Evolutionary conservation across 1,139 yeast genomes (phyloP), one percentile per base, ranked within the genome.

Genomic region (Scheffersomyces cryptocercus): DNA sequence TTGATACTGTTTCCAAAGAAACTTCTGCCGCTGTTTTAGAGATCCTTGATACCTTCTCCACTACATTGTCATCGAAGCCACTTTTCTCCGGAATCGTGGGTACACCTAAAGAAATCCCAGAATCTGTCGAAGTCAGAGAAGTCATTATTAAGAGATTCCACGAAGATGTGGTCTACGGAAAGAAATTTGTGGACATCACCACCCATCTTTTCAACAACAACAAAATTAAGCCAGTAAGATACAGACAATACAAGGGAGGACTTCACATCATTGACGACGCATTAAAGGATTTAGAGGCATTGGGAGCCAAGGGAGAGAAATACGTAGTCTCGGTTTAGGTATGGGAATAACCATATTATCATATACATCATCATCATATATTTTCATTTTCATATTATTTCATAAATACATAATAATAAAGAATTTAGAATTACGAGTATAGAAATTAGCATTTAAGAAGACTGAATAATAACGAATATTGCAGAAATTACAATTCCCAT

Each of bases 1-100:
- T 75, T 38, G 80, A 75, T 54, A 71, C 76, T 45, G 74, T 73
- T 13, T 73, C 77, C 2, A 71, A 66, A 43, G 65, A 68, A 37
- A 71, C 77, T 2, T 65, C 79, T 0, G 54, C 56, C 3, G 44
- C 49, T 3, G 64, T 72, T 10, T 46, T 67, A 5, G 58, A 58
- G 14, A 47, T 71, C 5, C 49, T 73, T n/a, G 49, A 45, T n/a
- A 37, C 48, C 35, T 24, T 35, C 13, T 24, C 44, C 47, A 54
- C 16, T 30, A 47, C 29, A 37, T 16, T 29, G 11, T 29, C n/a
- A 3, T 9, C 24, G 7, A 41, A 36, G 24, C 40, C 62, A 16
- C 38, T 41, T 28, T 64, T 73, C 47, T 65, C 73, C 13, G 76
- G 75, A 10, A 69, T 73, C 28, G 77, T 70, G 7, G 68, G 74